Percentiles rank a stretch among this genome's conserved stretches.
Conservation (phyloP, 225 moss, liverwort and hornwort species). For the Marchantia polymorpha region DNA sequence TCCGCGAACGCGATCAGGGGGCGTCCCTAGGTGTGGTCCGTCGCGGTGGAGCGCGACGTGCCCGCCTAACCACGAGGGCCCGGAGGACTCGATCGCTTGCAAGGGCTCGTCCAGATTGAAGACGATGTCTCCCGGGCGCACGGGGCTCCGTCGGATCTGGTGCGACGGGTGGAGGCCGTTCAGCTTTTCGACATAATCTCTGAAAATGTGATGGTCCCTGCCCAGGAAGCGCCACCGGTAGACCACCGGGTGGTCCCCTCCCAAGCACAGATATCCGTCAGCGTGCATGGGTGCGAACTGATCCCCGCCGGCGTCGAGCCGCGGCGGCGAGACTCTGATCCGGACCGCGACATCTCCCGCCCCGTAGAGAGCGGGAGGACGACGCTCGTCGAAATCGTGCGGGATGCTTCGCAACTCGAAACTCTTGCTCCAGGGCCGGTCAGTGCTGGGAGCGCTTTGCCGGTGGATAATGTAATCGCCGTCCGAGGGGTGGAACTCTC, state of each 20-base stretch:
- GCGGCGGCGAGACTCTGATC: not conserved
- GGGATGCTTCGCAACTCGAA: not conserved
- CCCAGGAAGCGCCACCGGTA: not conserved
- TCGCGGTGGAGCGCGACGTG: not conserved
- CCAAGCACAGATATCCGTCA: not conserved
- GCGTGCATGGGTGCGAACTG: not conserved
- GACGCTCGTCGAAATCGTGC: not conserved
- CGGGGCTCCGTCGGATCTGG: not conserved
- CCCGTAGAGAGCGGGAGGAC: not conserved
- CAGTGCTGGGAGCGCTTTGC: not conserved
- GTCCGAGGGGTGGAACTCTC: not conserved
- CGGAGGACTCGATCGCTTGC: not conserved
- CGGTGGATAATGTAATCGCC: not conserved
- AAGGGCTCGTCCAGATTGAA: not conserved
- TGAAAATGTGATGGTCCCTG: not conserved
- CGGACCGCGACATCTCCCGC: not conserved
- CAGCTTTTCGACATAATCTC: not conserved
- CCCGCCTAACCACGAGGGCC: not conserved
- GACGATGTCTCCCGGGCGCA: not conserved
- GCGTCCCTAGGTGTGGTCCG: not conserved
- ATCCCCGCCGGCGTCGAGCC: not conserved
- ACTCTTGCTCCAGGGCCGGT: not conserved
- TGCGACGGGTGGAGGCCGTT: not conserved
- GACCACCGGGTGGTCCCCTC: not conserved
- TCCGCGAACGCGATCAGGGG: not conserved